These are phyloP conservation scores for Debaryomyces fabryi DNA, from an alignment of 1,139 yeast genomes.

Conservation along the genomic window DNA sequence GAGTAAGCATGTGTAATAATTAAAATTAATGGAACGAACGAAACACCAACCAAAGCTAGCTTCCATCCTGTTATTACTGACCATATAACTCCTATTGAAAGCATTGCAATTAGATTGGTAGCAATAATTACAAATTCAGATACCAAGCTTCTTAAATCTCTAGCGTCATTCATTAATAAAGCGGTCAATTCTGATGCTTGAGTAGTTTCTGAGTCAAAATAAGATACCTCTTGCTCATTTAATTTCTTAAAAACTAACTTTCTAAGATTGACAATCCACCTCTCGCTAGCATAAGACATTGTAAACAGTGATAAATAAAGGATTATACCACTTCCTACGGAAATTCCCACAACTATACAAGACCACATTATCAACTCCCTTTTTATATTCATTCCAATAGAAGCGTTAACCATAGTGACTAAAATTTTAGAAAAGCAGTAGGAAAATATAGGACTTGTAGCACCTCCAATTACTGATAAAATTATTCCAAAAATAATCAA, in stretches of 20 bases:
- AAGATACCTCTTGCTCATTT: constrained; percentile 54
- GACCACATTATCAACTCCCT: constrained; percentile 65
- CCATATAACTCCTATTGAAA: constrained; percentile 71
- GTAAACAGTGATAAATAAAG: constrained; percentile 53
- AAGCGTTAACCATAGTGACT: constrained; percentile 52
- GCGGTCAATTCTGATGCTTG: constrained; percentile 65
- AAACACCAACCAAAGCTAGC: constrained; percentile 74
- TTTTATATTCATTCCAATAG: constrained; percentile 27
- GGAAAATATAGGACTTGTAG: constrained; percentile 75
- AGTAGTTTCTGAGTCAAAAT: constrained; percentile 47
- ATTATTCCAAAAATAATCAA: constrained; percentile 54
- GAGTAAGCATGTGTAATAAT: constrained; percentile 57
- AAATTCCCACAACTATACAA: constrained; percentile 57
- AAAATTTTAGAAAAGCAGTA: constrained; percentile 72
- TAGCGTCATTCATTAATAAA: constrained; percentile 73
- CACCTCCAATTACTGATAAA: constrained; percentile 59
- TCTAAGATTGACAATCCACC: constrained; percentile 64
- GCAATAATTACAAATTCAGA: constrained; percentile 61
- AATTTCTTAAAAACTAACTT: constrained; percentile 50
- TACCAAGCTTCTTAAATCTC: constrained; percentile 70
- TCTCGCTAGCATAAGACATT: constrained; percentile 64
- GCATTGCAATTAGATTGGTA: constrained; percentile 54
- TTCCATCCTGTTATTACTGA: constrained; percentile 85
- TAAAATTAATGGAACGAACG: constrained; percentile 67
- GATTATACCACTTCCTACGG: constrained; percentile 61